Percentiles rank a stretch among this genome's conserved stretches.
These are phyloP conservation scores for Cruciata laevipes DNA, from an alignment of 257 asterid species.

Conservation along the genomic window DNA sequence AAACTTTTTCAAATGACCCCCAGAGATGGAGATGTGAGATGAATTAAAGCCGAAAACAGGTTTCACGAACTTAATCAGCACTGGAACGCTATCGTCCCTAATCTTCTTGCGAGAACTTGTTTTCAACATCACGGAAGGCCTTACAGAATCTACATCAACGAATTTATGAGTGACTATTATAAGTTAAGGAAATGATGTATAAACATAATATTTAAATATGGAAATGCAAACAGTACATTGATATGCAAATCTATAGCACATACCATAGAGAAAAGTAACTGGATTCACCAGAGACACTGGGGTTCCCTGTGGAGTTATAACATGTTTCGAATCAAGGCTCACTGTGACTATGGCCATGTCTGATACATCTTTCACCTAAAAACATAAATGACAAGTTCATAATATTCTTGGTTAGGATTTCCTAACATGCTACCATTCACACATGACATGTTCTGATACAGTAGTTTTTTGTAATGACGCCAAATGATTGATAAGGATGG, in stretches of 20 bases:
- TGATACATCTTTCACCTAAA: constrained; percentile 55
- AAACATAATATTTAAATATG: neutral
- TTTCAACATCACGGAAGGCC: constrained; percentile 74
- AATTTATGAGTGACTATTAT: neutral
- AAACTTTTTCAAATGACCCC: constrained; percentile 72
- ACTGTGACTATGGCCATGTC: constrained; percentile 58
- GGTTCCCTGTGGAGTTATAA: constrained; percentile 70
- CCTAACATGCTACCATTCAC: neutral
- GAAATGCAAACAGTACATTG: neutral
- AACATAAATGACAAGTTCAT: neutral
- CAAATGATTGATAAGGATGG: neutral
- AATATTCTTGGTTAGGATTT: neutral
- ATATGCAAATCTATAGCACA: constrained; percentile 5
- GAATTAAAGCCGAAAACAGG: constrained; percentile 84
- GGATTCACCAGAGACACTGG: constrained; percentile 72
- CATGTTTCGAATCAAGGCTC: constrained; percentile 49
- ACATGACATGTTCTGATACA: neutral
- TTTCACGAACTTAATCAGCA: constrained; percentile 61
- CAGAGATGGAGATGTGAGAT: constrained; percentile 50
- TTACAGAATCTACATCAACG: constrained; percentile 52
- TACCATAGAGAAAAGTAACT: constrained; percentile 84
- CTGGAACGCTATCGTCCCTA: constrained; percentile 42
- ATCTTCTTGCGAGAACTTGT: constrained; percentile 57
- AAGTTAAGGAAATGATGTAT: neutral
- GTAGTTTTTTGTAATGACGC: neutral